Evolutionary conservation across 106 monocot species (phyloP).

Genomic region (Platanthera guangdongensis): DNA sequence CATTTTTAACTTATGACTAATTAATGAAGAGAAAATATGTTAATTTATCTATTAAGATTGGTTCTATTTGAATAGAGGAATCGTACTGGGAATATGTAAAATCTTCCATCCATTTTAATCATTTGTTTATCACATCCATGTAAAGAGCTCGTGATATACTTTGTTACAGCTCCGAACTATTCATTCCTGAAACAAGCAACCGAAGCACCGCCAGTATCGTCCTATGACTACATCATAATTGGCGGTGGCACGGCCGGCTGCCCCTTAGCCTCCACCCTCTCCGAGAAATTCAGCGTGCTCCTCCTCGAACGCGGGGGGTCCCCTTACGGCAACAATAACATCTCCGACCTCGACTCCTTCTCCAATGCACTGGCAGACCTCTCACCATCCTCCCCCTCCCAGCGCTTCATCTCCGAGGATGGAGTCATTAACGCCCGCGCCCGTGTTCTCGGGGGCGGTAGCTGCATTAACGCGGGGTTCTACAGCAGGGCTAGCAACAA

Average conservation of each 20-base stretch:
- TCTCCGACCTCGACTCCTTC: slow-evolving; percentile 5
- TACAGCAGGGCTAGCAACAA: slow-evolving; percentile 1
- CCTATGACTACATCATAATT: slow-evolving; percentile 21
- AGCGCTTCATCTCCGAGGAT: slow-evolving; percentile 6
- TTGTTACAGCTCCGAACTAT: slow-evolving; percentile 13
- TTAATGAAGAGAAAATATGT: too few species aligned
- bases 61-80: too few species aligned
- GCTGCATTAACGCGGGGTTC: slow-evolving; percentile 19
- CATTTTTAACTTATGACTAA: too few species aligned
- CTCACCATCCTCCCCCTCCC: slow-evolving; percentile 4
- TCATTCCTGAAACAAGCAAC: slow-evolving; percentile 9
- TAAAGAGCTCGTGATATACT: neutral
- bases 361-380: slow-evolving; percentile 8
- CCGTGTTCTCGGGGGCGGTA: slow-evolving; percentile 18
- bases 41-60: too few species aligned
- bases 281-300: neutral
- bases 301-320: slow-evolving; percentile 9
- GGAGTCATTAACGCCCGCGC: slow-evolving; percentile 17
- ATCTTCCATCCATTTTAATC: too few species aligned
- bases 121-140: neutral
- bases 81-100: too few species aligned
- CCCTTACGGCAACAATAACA: slow-evolving; percentile 11
- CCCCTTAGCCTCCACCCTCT: slow-evolving; percentile 9
- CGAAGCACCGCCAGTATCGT: neutral
- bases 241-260: slow-evolving; percentile 4